Evolutionary conservation across 129 eudicot genomes (phyloP), one percentile per base, ranked within the genome.

Genomic region (sunflower (Helianthus annuus)): DNA sequence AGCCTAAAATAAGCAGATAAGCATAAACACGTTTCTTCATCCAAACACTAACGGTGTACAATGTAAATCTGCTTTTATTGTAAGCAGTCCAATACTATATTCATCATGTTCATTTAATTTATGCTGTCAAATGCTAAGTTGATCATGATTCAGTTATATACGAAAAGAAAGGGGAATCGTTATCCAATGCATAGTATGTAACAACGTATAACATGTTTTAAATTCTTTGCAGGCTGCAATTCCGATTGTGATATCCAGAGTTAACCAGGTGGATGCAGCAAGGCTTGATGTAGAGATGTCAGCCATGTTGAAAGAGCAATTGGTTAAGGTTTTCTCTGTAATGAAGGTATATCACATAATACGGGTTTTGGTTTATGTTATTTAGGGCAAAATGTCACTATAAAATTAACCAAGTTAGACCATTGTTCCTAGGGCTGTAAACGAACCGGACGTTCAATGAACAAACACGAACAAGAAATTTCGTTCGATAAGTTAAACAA

Each of bases 231-330:
- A 88, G 97, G 39, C 73, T 70, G 72, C 76, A 59, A 77, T 92
- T 51, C 98, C 94, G 10, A 70, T 92, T 72, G 79, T 78, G 29
- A 89, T 89, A 76, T 92, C 98, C 12, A 87, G 98, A 92, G 97
- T 92, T 55, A 92, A 92, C 75, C 98, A 92, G 83, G 76, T 92
- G 38, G 98, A 89, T 84, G 98, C 96, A 54, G 91, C 68, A 39
- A 77, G 98, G 59, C 87, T 94, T 64, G 98, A 94, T 68, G 76
- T 94, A 49, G 98, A 94, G 80, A 90, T 94, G 97, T 87, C 98
- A 57, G 97, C 98, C 67, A 90, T 94, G 98, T 72, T 94, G 61
- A 94, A 94, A 81, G 98, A 94, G 80, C 98, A 94, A 71, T 69
- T 94, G 82, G 89, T 94, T 66, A 90, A 90, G 66, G 90, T 93